Evolutionary conservation across 371 early-diverging fungal genomes (phyloP).

Genomic region (Mucor lusitanicus): DNA sequence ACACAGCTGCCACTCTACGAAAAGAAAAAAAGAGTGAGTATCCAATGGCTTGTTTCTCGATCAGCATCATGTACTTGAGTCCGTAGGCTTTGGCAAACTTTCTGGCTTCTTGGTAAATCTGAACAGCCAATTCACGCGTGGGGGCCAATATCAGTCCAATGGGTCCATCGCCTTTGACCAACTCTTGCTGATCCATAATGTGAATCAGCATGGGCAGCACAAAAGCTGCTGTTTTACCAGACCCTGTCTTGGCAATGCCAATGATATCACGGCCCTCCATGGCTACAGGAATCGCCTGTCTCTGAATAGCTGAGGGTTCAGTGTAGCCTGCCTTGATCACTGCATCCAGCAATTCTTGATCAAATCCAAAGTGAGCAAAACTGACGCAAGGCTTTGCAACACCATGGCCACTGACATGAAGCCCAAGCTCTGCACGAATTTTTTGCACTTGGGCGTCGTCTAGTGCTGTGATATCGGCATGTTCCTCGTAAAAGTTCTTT

Average conservation of each 20-base stretch:
- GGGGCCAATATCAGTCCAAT: slow-evolving; percentile 80
- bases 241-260: slow-evolving; percentile 90
- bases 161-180: slow-evolving; percentile 71
- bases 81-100: slow-evolving; percentile 79
- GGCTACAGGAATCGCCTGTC: slow-evolving; percentile 78
- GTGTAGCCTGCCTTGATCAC: slow-evolving; percentile 68
- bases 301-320: slow-evolving; percentile 81
- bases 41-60: too few species aligned
- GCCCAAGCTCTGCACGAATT: slow-evolving; percentile 60
- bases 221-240: slow-evolving; percentile 78
- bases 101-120: slow-evolving; percentile 83
- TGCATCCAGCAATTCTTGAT: slow-evolving; percentile 65
- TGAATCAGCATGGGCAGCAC: slow-evolving; percentile 86
- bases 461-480: slow-evolving; percentile 69
- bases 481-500: slow-evolving; percentile 85
- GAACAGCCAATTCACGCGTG: slow-evolving; percentile 89
- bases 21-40: background rate
- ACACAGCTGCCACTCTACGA: slow-evolving; percentile 69
- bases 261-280: slow-evolving; percentile 82
- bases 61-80: slow-evolving; percentile 38
- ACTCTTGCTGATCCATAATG: slow-evolving; percentile 80
- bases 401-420: slow-evolving; percentile 66
- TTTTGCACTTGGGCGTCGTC: slow-evolving; percentile 53
- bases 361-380: slow-evolving; percentile 90
- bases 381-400: slow-evolving; percentile 80